Conservation (phyloP, 179 eudicot species). For the Kewa caespitosa region DNA sequence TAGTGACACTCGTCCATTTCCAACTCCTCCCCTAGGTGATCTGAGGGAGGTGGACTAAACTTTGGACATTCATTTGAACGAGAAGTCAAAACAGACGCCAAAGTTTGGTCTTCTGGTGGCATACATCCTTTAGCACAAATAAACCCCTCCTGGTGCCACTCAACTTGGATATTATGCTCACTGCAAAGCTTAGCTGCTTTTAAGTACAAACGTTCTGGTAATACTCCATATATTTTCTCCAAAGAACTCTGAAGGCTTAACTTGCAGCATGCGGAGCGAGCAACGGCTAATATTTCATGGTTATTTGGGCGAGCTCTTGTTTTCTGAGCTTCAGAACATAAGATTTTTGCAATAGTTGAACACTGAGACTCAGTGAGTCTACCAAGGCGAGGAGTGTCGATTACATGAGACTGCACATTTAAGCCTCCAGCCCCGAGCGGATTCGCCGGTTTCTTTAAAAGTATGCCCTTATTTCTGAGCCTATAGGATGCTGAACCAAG, state of each 20-base stretch:
- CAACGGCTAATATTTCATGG: constrained; percentile 62
- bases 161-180: constrained; percentile 62
- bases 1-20: constrained; percentile 90
- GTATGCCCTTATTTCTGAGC: constrained; percentile 59
- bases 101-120: constrained; percentile 31
- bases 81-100: constrained; percentile 34
- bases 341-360: constrained; percentile 63
- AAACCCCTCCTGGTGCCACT: constrained; percentile 85
- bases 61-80: constrained; percentile 29
- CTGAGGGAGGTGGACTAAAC: constrained; percentile 24
- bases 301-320: constrained; percentile 80
- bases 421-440: constrained; percentile 35
- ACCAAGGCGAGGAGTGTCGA: constrained; percentile 53
- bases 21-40: constrained; percentile 44
- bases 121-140: constrained; percentile 73
- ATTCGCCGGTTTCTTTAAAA: constrained; percentile 61
- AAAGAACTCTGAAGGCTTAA: constrained; percentile 55
- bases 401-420: constrained; percentile 39
- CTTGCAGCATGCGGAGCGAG: constrained; percentile 80
- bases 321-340: constrained; percentile 65
- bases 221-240: constrained; percentile 69
- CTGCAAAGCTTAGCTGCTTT: constrained; percentile 97
- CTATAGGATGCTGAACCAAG: constrained; percentile 59
- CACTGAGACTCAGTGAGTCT: constrained; percentile 72
- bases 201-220: constrained; percentile 81